Base-by-base conservation (phyloP, 345 rosid genomes). In the Populus simonii region DNA sequence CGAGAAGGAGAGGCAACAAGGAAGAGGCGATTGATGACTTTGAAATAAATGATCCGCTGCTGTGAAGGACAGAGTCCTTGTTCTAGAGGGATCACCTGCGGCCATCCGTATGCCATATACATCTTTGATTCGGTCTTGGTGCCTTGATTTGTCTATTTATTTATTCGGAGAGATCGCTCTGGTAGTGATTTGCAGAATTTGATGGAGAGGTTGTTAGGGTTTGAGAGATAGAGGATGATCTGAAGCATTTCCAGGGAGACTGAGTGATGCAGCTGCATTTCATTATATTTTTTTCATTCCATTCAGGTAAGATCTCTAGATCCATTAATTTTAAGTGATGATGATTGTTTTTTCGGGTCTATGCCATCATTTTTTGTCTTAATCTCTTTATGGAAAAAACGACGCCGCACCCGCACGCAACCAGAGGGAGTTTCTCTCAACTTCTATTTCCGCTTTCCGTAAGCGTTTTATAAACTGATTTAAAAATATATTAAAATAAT, bases 51-150 rank as follows among this genome's bases (percentile, higher is more conserved):
- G 82, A 91, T 81, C 69, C 82, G 85, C 76, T 92, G 96, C 57
- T 59, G 65, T 59, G 98, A 92, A 9, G 93, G 91, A 79, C 90
- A 90, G 1, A 73, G 75, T 43, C 92, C 95, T 59, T 85, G 83
- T 49, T 90, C 91, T 43, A 96, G 82, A 23, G 95, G 95, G 72
- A 96, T 92, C 86, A 96, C 97, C 88, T 96, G 99, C 68, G 98
- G 99, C 96, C 94, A 96, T 79, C 99, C 99, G 61, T 93, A 96
- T 41, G 96, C 92, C 98, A 92, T 92, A 81, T 93, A 96, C 99
- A 96, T 96, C 83, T 89, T 80, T 61, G 67, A 11, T 63, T 67
- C 22, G 23, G 59, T 11, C 33, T 27, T 39, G 38, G 15, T 29
- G 67, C 15, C 22, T n/a, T 66, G 81, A 71, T 35, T 67, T 43